A percentile compares a stretch with the other conserved stretches of the same genome.
phyloP scores from a whole-genome alignment of 768 basidiomycete species.

The Amanita pseudoporphyria region DNA sequence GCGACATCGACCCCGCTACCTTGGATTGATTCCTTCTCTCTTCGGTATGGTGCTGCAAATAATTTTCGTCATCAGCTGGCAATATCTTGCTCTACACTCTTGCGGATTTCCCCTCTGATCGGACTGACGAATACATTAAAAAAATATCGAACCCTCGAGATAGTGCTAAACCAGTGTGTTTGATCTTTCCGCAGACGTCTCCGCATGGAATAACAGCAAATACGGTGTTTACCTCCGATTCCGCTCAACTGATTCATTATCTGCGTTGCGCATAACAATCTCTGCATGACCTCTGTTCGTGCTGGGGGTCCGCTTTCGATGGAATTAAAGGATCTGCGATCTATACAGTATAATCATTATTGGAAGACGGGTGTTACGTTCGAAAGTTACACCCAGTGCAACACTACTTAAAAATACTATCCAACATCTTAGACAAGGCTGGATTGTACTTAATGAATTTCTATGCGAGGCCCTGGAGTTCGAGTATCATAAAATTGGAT shows the following conservation, averaged over 20 bases:
- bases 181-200: slow-evolving; percentile 20
- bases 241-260: slow-evolving; percentile 27
- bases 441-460: no score
- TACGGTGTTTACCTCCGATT: slow-evolving; percentile 30
- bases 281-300: slow-evolving; percentile 14
- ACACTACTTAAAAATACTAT: no score
- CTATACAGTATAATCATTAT: slow-evolving; percentile 20
- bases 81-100: slow-evolving; percentile 38
- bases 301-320: slow-evolving; percentile 28
- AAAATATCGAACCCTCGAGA: slow-evolving; percentile 28
- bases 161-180: slow-evolving; percentile 30
- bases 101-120: slow-evolving; percentile 15
- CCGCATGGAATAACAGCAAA: slow-evolving; percentile 28
- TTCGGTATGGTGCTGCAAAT: background rate
- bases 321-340: slow-evolving; percentile 9
- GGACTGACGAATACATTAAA: slow-evolving; percentile 1
- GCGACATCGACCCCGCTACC: background rate
- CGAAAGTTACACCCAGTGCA: slow-evolving; percentile 8
- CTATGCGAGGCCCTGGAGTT: slow-evolving; percentile 28
- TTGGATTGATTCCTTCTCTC: background rate
- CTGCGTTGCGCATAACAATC: slow-evolving; percentile 26
- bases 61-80: slow-evolving; percentile 25
- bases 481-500: slow-evolving; percentile 21
- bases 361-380: slow-evolving; percentile 34
- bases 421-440: no score